Conservation (phyloP, 2,329 filamentous ascomycete genomes). For the Didymella pomorum region DNA sequence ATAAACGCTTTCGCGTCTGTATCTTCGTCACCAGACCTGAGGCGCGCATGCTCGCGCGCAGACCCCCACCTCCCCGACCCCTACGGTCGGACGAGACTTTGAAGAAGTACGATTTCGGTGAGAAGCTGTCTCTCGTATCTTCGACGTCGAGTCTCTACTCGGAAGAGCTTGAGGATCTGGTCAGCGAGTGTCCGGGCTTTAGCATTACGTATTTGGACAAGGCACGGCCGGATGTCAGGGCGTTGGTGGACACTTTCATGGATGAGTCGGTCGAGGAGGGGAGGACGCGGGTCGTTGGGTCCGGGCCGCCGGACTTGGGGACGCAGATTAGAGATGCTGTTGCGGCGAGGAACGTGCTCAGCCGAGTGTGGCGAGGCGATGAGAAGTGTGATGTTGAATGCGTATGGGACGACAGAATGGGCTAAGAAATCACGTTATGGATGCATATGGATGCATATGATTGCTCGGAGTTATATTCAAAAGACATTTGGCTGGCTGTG, state of each 20-base stretch:
- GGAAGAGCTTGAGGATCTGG: slow-evolving; percentile 19
- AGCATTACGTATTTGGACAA: slow-evolving; percentile 34
- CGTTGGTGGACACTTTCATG: slow-evolving; percentile 26
- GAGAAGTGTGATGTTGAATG: slow-evolving; percentile 36
- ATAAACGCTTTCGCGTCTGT: slow-evolving; percentile 25
- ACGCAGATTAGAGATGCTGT: slow-evolving; percentile 38
- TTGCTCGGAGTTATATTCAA: too few species aligned
- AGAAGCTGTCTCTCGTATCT: slow-evolving; percentile 7
- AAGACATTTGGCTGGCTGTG: too few species aligned
- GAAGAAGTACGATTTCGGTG: slow-evolving; percentile 1
- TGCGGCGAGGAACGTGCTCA: slow-evolving; percentile 30
- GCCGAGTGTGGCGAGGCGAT: slow-evolving; percentile 39
- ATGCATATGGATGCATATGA: too few species aligned
- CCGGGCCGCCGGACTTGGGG: slow-evolving; percentile 34
- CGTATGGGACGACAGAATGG: slow-evolving; percentile 44
- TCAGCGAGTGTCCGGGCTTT: slow-evolving; percentile 25
- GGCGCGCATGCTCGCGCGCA: neutral
- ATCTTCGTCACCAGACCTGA: slow-evolving; percentile 28
- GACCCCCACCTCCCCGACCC: slow-evolving; percentile 1
- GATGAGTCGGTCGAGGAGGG: slow-evolving; percentile 28
- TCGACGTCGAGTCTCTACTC: slow-evolving; percentile 4
- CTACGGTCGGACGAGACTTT: slow-evolving; percentile 9
- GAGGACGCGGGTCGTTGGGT: slow-evolving; percentile 34
- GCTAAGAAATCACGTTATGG: too few species aligned
- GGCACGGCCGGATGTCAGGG: slow-evolving; percentile 24